Evolutionary conservation across 2,329 filamentous ascomycete species (phyloP), one percentile per base, ranked within the genome.

Genomic region (Lachnellula occidentalis): DNA sequence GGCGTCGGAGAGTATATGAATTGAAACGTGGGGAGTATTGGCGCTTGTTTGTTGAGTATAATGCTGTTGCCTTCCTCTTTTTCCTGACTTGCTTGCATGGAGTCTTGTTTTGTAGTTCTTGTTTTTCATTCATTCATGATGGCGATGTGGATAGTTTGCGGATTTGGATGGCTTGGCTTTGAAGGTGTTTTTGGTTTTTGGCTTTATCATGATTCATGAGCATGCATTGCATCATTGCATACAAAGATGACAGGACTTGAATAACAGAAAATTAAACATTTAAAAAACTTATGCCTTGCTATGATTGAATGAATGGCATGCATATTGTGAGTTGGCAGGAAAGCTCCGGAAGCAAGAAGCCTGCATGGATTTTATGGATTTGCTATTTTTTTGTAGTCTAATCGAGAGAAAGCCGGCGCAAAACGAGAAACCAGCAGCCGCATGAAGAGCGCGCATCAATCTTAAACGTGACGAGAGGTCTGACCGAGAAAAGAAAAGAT

Each of bases 361-460:
- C n/a, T n/a, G 21, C 14, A n/a, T 37, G 48, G 48, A 49, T 61
- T 62, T 58, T 57, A 53, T 61, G 53, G 61, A 63, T 66, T 66
- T 63, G 61, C 57, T 62, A 61, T 60, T 62, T 64, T 66, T 66
- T 65, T 61, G 57, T 58, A 58, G 60, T 65, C 64, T 66, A 65
- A 61, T 58, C 52, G 57, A 56, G 51, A 56, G 54, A 59, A 55
- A 53, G 57, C 50, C 54, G 60, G 53, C 52, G 47, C 45, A 49
- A 48, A 56, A 57, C 49, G 55, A 59, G 55, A 58, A 39, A 34
- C 53, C 49, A 46, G 53, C 34, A 42, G n/a, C n/a, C 21, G 17
- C 17, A 39, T 17, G 37, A 39, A 19, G 37, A 46, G 52, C 48
- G 49, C 54, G 54, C 51, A 61, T 55, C 55, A 56, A 56, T 51